Evolutionary conservation across 1,284 basidiomycete genomes (phyloP).

Genomic region (Thecaphora thlaspeos): DNA sequence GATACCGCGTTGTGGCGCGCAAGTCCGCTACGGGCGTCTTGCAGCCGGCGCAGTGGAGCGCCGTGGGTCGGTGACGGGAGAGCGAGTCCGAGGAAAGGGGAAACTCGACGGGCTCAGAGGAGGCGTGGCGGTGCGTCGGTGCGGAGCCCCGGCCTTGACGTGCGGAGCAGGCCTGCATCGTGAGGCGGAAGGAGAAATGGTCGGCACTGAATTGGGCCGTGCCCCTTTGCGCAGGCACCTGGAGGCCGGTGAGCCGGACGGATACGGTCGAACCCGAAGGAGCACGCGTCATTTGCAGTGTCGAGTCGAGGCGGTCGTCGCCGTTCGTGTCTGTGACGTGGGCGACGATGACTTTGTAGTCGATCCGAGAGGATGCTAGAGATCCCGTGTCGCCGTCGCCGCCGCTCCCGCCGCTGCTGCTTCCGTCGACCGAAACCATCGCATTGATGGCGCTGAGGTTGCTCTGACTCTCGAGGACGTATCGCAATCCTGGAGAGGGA

Average conservation of each 20-base stretch:
- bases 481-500: neutral
- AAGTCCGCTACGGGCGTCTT: neutral
- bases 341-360: neutral
- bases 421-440: neutral
- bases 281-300: neutral
- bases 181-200: neutral
- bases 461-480: neutral
- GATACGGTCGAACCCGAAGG: neutral
- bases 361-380: no score
- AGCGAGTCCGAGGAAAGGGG: neutral
- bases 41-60: neutral
- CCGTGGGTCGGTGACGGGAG: neutral
- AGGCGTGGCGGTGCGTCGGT: neutral
- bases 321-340: neutral
- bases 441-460: neutral
- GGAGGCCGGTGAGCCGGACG: neutral
- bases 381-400: no score
- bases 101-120: neutral
- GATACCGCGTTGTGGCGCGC: constrained; percentile 61
- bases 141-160: no score
- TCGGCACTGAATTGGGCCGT: neutral
- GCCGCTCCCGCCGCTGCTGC: no score
- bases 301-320: neutral
- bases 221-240: neutral
- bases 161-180: no score